Evolutionary conservation across 2,329 filamentous ascomycete genomes (phyloP), one percentile per base, ranked within the genome.

Genomic region (Dactylellina haptotyla): DNA sequence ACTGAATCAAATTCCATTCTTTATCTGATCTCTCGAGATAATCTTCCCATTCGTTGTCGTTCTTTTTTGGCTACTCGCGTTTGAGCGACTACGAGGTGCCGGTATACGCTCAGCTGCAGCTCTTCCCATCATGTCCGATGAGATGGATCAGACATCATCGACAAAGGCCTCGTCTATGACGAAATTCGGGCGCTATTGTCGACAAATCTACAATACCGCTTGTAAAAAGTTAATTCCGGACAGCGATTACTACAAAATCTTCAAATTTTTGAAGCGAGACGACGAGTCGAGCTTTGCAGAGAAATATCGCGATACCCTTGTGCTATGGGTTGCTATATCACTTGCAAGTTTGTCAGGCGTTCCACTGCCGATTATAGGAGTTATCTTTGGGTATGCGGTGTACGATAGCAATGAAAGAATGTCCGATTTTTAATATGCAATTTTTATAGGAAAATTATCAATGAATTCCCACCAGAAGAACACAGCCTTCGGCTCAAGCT

Each of bases 401-500:
- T 20, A 23, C 43, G 30, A 2, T 9, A 45, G 0, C 30, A 23
- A 25, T 8, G 10, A 26, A 20, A 2, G 16, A n/a, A 16, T 18
- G 23, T 16, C 10, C 3, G 41, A 48, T 28, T 64, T 10, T 63
- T 39, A 50, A 34, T 45, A 34, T 53, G n/a, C 14, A 4, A 5
- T 45, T 43, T 51, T 32, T 45, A 30, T 63, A 75, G 73, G 37
- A 80, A 83, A 59, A 82, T 85, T 62, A 84, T 85, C 78, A 83
- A 84, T 73, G 79, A 80, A 23, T 85, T 85, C 62, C 84, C 84
- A 34, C 84, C 84, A 0, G 75, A 79, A 30, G 81, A 83, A 75
- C 78, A 82, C 59, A 82, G 83, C 54, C 78, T 85, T 1, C 78
- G 77, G 14, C 76, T 76, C 2, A 77, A 82, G n/a, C 78, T 85